Conservation (phyloP, 2,329 filamentous ascomycete genomes). For the Xylaria sp. region DNA sequence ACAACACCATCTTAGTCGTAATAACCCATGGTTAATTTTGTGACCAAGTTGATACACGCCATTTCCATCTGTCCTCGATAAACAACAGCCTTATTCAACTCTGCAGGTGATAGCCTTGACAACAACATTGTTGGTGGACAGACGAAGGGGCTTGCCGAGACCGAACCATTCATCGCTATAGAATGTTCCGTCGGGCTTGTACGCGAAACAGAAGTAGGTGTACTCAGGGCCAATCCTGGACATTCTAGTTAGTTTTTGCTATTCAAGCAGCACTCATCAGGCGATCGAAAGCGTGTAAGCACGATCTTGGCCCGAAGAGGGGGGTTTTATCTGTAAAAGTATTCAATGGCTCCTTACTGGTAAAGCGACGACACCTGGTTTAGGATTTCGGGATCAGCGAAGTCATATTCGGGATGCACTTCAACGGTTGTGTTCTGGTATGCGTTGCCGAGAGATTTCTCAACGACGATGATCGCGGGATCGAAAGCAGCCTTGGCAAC, state of each 20-base stretch:
- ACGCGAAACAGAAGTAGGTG: conserved; percentile 32
- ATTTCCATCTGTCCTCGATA: neutral
- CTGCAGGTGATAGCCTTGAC: conserved; percentile 25
- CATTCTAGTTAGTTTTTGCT: neutral
- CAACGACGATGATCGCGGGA: conserved; percentile 22
- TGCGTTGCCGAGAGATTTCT: conserved; percentile 25
- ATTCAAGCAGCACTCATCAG: neutral
- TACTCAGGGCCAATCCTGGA: conserved; percentile 19
- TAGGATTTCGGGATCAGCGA: conserved; percentile 12
- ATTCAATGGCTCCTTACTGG: neutral
- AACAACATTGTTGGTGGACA: conserved; percentile 30
- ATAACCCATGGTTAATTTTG: neutral
- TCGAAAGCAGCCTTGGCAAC: neutral
- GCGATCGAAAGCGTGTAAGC: neutral
- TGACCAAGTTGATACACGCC: neutral
- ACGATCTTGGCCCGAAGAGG: neutral
- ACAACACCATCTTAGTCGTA: no score
- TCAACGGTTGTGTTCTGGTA: conserved; percentile 27
- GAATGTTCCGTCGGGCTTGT: conserved; percentile 21
- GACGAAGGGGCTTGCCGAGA: conserved; percentile 25
- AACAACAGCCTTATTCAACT: conserved; percentile 8
- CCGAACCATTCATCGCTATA: conserved; percentile 30
- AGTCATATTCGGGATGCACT: conserved; percentile 12
- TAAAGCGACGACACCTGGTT: conserved; percentile 30
- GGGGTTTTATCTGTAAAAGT: neutral